These are phyloP conservation scores for Leptographium procerum DNA, from an alignment of 2,329 filamentous ascomycete genomes.

Conservation along the genomic window DNA sequence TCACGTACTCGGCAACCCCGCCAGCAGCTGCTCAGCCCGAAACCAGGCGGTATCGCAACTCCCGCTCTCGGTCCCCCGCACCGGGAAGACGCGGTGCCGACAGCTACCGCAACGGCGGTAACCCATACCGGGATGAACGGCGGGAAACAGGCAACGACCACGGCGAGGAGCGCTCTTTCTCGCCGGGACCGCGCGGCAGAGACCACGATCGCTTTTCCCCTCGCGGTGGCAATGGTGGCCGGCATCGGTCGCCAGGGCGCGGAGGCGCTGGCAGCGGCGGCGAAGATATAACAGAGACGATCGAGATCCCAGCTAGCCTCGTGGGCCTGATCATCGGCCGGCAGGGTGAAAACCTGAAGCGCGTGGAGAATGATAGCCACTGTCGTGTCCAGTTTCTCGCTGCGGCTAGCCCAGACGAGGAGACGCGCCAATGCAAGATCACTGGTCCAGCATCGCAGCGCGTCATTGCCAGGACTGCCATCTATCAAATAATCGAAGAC, in stretches of 20 bases:
- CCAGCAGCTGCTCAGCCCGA: neutral
- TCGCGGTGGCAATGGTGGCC: conserved; percentile 32
- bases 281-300: conserved; percentile 66
- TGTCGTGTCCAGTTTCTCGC: conserved; percentile 84
- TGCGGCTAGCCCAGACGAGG: conserved; percentile 57
- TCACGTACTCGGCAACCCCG: conserved; percentile 31
- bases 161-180: conserved; percentile 18
- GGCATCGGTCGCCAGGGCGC: conserved; percentile 5
- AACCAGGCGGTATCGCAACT: conserved; percentile 49
- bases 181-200: conserved; percentile 18
- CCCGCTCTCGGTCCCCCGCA: conserved; percentile 60
- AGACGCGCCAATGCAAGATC: conserved; percentile 76
- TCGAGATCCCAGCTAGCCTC: conserved; percentile 75
- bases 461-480: conserved; percentile 68
- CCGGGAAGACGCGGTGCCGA: conserved; percentile 57
- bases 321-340: conserved; percentile 86
- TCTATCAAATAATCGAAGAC: conserved; percentile 80
- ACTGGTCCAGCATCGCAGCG: conserved; percentile 61
- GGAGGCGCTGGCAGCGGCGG: conserved; percentile 13
- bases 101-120: conserved; percentile 23
- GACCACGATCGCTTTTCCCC: conserved; percentile 46
- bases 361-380: conserved; percentile 71
- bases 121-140: conserved; percentile 46
- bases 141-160: conserved; percentile 38
- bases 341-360: conserved; percentile 77